Evolutionary conservation across 371 early-diverging fungal genomes (phyloP).

Genomic region (Phascolomyces articulosus): DNA sequence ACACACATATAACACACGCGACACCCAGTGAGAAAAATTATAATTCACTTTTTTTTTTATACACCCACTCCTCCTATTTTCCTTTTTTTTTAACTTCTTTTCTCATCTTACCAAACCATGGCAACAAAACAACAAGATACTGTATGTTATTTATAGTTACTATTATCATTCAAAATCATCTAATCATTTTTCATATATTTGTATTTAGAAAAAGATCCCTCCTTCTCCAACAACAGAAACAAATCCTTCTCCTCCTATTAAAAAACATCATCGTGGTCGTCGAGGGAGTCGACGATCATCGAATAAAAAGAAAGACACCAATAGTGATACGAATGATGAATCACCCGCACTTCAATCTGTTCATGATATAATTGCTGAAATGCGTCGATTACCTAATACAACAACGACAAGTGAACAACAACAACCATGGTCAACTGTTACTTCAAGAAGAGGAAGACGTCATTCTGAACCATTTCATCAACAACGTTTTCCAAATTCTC

Average conservation of each 20-base stretch:
- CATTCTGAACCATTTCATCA: conserved; percentile 32
- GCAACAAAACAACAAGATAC: neutral
- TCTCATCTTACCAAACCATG: neutral
- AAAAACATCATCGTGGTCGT: conserved; percentile 20
- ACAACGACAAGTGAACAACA: neutral
- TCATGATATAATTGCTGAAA: conserved; percentile 42
- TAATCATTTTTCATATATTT: too few species aligned
- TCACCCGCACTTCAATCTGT: conserved; percentile 43
- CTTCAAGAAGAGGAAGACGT: conserved; percentile 18
- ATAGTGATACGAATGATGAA: conserved; percentile 13
- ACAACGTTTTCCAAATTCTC: too few species aligned
- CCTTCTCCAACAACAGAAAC: neutral
- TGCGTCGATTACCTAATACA: conserved; percentile 25
- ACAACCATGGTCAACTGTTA: too few species aligned
- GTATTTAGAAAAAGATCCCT: neutral
- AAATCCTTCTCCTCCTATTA: neutral
- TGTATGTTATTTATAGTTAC: too few species aligned
- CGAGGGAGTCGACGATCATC: conserved; percentile 25
- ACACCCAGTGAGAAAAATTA: too few species aligned
- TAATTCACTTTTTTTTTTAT: too few species aligned
- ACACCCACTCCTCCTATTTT: conserved; percentile 1
- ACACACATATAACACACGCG: neutral
- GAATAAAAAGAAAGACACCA: neutral
- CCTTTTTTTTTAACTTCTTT: neutral
- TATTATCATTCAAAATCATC: too few species aligned